These are phyloP conservation scores for Ustanciosporium gigantosporum DNA, from an alignment of 1,284 basidiomycete species.

Conservation along the genomic window DNA sequence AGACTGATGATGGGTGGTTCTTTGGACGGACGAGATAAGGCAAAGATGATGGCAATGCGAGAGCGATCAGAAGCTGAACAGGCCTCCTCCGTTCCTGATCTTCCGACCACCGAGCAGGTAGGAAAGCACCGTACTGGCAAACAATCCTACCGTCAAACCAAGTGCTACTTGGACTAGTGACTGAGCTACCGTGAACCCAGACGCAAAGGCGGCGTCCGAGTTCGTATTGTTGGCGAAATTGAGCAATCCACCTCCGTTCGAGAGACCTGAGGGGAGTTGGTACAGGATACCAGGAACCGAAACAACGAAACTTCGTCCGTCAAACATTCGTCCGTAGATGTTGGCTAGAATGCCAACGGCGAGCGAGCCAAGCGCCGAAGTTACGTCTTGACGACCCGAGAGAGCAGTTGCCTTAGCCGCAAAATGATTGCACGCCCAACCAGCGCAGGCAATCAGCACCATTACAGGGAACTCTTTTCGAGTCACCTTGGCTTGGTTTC, in stretches of 20 bases:
- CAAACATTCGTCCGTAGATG: slow-evolving; percentile 77
- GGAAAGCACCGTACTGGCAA: slow-evolving; percentile 52
- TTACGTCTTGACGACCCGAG: slow-evolving; percentile 46
- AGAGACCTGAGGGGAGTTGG: slow-evolving; percentile 84
- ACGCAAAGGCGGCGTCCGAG: slow-evolving; percentile 17
- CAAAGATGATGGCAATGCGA: too few species aligned
- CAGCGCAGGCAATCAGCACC: slow-evolving; percentile 75
- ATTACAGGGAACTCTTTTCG: slow-evolving; percentile 70
- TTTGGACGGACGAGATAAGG: too few species aligned
- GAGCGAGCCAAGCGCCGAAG: slow-evolving; percentile 69
- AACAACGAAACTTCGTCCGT: slow-evolving; percentile 76
- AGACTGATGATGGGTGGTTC: too few species aligned
- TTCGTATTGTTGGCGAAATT: slow-evolving; percentile 66
- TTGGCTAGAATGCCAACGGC: slow-evolving; percentile 82
- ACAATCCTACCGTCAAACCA: slow-evolving; percentile 58
- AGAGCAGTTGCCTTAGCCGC: slow-evolving; percentile 29
- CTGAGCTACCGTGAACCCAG: slow-evolving; percentile 37
- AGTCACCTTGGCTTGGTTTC: slow-evolving; percentile 72
- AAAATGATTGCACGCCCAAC: slow-evolving; percentile 66
- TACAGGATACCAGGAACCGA: slow-evolving; percentile 72
- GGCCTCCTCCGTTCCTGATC: slow-evolving; percentile 44
- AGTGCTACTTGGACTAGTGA: slow-evolving; percentile 56
- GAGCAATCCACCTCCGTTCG: slow-evolving; percentile 80
- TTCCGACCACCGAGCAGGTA: slow-evolving; percentile 50
- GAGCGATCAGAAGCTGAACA: slow-evolving; percentile 56